Evolutionary conservation across 2,329 filamentous ascomycete species (phyloP), one percentile per base, ranked within the genome.

Genomic region (Phyllosticta capitalensis): DNA sequence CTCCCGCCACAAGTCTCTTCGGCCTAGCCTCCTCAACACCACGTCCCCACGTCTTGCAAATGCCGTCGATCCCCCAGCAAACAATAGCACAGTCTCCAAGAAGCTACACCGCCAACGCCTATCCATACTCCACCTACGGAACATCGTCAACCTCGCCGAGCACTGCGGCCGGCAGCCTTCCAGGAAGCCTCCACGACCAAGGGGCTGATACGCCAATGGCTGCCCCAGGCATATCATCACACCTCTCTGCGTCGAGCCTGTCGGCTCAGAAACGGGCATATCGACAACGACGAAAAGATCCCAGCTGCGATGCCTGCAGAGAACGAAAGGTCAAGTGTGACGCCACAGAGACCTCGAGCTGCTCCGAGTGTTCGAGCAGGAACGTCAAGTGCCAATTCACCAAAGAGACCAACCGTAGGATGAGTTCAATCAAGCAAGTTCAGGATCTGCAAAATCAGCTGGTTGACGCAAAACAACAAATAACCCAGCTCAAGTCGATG

Each of bases 361-460:
- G 94, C 73, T 96, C 94, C 1, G 94, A 99, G 75, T 99, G 94
- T 76, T 94, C 90, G 4, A 96, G 92, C 72, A 87, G 94, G 64
- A 95, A 92, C 70, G 92, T 97, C 64, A 95, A 95, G 73, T 99
- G 94, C 71, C 92, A 97, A 70, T 99, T 99, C 71, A 99, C 94
- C 55, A 99, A 99, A 76, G 94, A 99, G 75, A 99, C 94, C 12
- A 99, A 99, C 72, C 83, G 94, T 61, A 85, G 94, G 63, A 99
- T 99, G 94, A 97, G 94, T 19, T 97, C 92, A 1, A 97, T 97
- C 76, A 99, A 97, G 83, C 94, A 96, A 78, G 89, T 97, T 12
- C 94, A 97, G 74, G 94, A 99, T 71, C 80, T 99, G 24, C 92
- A 97, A 75, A 94, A 90, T 73, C 92, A 96, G 74, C 83, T 96